Evolutionary conservation across 2,329 filamentous ascomycete species (phyloP).

Genomic region (Penicillium sp.): DNA sequence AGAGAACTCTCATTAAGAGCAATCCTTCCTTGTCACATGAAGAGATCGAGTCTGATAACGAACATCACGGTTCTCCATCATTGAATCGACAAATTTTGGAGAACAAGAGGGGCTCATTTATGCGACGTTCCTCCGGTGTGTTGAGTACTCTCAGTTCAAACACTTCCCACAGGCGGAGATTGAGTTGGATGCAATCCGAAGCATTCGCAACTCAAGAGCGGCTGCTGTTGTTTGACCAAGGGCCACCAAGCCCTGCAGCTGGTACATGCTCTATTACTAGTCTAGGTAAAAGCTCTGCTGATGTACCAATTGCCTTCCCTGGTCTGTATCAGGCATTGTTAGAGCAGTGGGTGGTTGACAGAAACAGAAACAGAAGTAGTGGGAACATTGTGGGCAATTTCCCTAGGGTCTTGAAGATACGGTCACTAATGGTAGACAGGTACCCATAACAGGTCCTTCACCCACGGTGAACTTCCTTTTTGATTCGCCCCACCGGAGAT

Average conservation of each 20-base stretch:
- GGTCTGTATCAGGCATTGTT: slow-evolving; percentile 18
- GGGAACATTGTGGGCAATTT: neutral
- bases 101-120: neutral
- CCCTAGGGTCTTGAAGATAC: neutral
- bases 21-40: neutral
- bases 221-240: neutral
- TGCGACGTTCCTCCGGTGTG: neutral
- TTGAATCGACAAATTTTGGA: neutral
- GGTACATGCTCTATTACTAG: neutral
- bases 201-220: slow-evolving; percentile 6
- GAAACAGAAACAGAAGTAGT: neutral
- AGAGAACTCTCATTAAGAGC: too few species aligned
- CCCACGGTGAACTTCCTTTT: neutral
- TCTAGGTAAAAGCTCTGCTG: slow-evolving; percentile 9
- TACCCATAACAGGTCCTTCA: neutral
- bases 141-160: slow-evolving; percentile 5
- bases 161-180: neutral
- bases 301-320: slow-evolving; percentile 20
- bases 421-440: neutral
- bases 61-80: neutral
- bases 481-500: neutral
- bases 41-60: neutral
- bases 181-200: neutral
- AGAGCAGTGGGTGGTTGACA: slow-evolving; percentile 11
- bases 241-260: neutral